Evolutionary conservation across 2,329 filamentous ascomycete species (phyloP), one percentile per base, ranked within the genome.

Genomic region (Coleophoma cylindrospora): DNA sequence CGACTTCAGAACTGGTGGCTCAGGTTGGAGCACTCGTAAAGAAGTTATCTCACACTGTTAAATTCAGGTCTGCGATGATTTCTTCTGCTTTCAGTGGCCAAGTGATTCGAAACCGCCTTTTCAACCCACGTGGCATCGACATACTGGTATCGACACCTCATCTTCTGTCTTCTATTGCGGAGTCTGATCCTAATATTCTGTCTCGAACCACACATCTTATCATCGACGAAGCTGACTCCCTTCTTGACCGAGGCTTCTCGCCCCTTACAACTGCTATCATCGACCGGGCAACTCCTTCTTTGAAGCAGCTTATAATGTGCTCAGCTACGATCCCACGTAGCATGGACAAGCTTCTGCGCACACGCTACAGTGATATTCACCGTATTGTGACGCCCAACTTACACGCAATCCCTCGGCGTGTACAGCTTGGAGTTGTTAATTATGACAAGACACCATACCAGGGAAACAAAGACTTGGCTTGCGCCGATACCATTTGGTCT

Each of bases 321-420:
- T 97, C 92, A 3, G 94, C 94, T 47, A 99, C 94, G 5, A 97
- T 99, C 54, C 94, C 95, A 2, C 83, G 86, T 56, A 89, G 88
- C 59, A 80, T 99, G 15, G 94, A 99, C 72, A 85, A 81, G 57
- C 90, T 87, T 66, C 79, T 99, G n/a, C 81, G 82, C 47, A 81
- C 83, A 54, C 84, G 85, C 55, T 96, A 91, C 67, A 92, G 94
- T 0, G 77, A 88, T 59, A 90, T 95, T 71, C 74, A 77, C 43
- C 87, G 94, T 53, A 84, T 99, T 55, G 92, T 92, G 1, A 99
- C 94, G 0, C 94, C 94, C 0, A 96, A 97, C 64, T 79, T 99
- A 1, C 94, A 99, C 69, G 91, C 94, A 51, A 96, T 99, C 59
- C 94, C 94, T 3, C 86, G 94, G 40, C 86, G 94, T 58, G 91